Evolutionary conservation across 176 grass and related monocot genomes (phyloP), one percentile per base, ranked within the genome.

Genomic region (Microstegium vimineum): DNA sequence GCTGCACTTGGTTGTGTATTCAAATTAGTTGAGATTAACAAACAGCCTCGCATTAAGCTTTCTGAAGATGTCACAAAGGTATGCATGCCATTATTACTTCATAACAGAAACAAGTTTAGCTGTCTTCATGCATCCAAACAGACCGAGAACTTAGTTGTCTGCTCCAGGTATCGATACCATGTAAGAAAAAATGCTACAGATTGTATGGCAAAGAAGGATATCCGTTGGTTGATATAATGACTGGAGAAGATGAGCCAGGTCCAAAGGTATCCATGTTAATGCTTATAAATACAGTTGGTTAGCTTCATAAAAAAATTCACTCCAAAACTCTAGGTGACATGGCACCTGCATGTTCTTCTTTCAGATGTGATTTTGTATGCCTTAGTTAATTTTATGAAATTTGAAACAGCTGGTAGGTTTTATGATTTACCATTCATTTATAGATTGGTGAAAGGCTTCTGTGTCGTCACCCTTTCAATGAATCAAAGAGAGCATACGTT

Each of bases 41-140:
- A 89, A 69, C 90, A 94, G 11, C 92, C 95, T 89, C 90, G 95
- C 31, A 98, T 98, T 74, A 98, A 98, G 75, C 88, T 98, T 41
- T 98, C 95, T 14, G 95, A 98, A 86, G 95, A 98, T 91, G 81
- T 97, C 40, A 92, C 92, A 69, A 97, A 97, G 92, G 95, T 94
- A 80, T 37, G 33, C 41, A 66, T 78, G 20, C 11, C 36, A n/a
- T 64, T 74, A 79, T 47, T 47, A 47, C 43, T 82, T 34, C 28
- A 84, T 83, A 43, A 0, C 1, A 81, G 57, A 84, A 74, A 23
- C 31, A 77, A 6, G 1, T 77, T 69, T 69, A 17, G 57, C 40
- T 47, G 30, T 51, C 46, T 52, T 49, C 18, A 26, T 82, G n/a
- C 27, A 46, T 59, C 23, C 74, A 18, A 60, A 46, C 74, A 25